Percentiles rank a stretch among this genome's conserved stretches.
Conservation (phyloP, 768 basidiomycete genomes). For the Calocybe cyanea region DNA sequence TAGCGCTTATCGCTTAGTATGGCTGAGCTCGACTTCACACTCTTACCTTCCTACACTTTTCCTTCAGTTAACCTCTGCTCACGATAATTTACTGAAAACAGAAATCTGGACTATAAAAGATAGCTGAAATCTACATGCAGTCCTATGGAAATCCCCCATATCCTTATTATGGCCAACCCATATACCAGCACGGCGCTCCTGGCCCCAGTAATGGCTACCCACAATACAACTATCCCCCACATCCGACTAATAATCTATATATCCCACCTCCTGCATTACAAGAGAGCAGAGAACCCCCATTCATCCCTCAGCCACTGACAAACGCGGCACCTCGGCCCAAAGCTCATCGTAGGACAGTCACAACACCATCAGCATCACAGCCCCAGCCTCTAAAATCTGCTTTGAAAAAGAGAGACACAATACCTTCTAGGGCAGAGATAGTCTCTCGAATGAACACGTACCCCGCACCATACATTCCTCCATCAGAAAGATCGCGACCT, state of each 20-base stretch:
- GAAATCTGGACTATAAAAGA: no score
- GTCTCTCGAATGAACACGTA: conserved; percentile 21
- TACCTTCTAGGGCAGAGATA: conserved; percentile 21
- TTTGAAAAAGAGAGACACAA: conserved; percentile 43
- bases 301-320: conserved; percentile 15
- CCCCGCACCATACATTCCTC: conserved; percentile 14
- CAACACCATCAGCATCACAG: conserved; percentile 18
- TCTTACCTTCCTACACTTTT: no score
- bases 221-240: conserved; percentile 26
- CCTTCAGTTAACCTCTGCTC: no score
- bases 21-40: no score
- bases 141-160: conserved; percentile 31
- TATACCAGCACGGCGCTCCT: conserved; percentile 39
- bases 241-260: conserved; percentile 14
- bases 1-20: no score
- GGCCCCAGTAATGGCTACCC: conserved; percentile 34
- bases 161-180: conserved; percentile 42
- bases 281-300: conserved; percentile 13
- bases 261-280: conserved; percentile 20
- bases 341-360: conserved; percentile 31
- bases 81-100: no score
- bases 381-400: conserved; percentile 48
- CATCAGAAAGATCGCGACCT: conserved; percentile 10
- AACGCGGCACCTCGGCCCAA: conserved; percentile 24
- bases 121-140: conserved; percentile 30